Conservation (phyloP, 2,329 filamentous ascomycete species). For the Dactylonectria estremocensis region DNA sequence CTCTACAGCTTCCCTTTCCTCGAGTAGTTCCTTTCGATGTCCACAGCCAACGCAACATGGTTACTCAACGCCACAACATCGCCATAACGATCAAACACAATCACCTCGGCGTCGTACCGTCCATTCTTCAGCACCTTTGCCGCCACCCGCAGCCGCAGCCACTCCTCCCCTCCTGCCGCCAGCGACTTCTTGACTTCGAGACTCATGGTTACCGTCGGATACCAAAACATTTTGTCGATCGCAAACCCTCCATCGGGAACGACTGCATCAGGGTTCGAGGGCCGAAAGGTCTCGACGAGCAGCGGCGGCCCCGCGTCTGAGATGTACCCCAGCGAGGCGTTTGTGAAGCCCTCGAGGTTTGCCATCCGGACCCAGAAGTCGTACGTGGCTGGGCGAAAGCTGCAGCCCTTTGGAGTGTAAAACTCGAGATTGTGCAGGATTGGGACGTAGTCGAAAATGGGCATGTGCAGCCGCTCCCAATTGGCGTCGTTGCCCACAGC, state of each 20-base stretch:
- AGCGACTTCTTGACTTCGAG: constrained; percentile 83
- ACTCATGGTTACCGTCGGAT: constrained; percentile 82
- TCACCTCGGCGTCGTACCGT: constrained; percentile 81
- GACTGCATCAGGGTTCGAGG: constrained; percentile 42
- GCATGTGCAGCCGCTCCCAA: constrained; percentile 38
- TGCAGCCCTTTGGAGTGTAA: constrained; percentile 45
- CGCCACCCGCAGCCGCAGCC: constrained; percentile 77
- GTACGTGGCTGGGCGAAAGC: constrained; percentile 30
- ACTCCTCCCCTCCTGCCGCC: constrained; percentile 78
- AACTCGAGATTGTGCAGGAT: constrained; percentile 50
- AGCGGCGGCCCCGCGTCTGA: constrained; percentile 77
- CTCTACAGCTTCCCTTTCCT: constrained; percentile 55
- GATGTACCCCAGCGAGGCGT: constrained; percentile 75
- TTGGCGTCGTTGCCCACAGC: constrained; percentile 24
- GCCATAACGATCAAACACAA: constrained; percentile 68
- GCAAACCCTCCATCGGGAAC: constrained; percentile 40
- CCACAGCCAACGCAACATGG: constrained; percentile 51
- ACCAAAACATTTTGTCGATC: constrained; percentile 71
- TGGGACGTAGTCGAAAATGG: constrained; percentile 44
- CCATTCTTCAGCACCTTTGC: constrained; percentile 80
- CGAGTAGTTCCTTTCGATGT: constrained; percentile 43
- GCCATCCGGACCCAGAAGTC: constrained; percentile 74
- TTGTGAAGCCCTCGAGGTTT: constrained; percentile 74
- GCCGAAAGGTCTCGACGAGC: constrained; percentile 69
- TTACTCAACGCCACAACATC: constrained; percentile 52